These are phyloP conservation scores for Cicer yamashitae DNA, from an alignment of 306 rosid species.

Conservation along the genomic window DNA sequence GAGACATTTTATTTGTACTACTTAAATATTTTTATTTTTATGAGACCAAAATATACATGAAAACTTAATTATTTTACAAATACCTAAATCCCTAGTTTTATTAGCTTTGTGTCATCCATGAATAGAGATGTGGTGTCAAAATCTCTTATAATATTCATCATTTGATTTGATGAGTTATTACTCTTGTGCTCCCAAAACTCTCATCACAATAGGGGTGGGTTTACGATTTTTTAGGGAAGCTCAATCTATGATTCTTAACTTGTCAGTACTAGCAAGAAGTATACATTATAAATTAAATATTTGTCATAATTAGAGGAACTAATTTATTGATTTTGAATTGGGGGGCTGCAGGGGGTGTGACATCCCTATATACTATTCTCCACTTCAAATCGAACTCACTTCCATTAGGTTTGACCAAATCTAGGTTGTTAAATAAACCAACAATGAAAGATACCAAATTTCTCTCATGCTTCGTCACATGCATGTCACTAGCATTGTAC, in stretches of 20 bases:
- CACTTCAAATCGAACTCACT: constrained; percentile 42
- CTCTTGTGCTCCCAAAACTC: too few species aligned
- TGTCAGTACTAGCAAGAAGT: constrained; percentile 11
- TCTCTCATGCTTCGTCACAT: constrained; percentile 52
- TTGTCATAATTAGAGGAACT: constrained; percentile 1
- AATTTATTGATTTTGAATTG: constrained; percentile 15
- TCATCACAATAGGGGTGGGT: too few species aligned
- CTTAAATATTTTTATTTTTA: too few species aligned
- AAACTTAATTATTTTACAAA: too few species aligned
- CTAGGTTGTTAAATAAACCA: constrained; percentile 43
- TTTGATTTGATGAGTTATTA: too few species aligned
- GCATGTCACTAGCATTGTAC: constrained; percentile 47
- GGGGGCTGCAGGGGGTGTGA: constrained; percentile 47
- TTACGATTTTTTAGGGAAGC: too few species aligned
- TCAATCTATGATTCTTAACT: neutral
- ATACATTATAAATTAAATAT: constrained; percentile 14
- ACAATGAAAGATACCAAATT: constrained; percentile 54
- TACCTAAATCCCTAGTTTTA: too few species aligned
- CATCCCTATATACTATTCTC: constrained; percentile 46
- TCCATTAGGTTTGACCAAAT: constrained; percentile 50
- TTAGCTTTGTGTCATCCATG: too few species aligned
- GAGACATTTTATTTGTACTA: too few species aligned
- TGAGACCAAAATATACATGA: too few species aligned
- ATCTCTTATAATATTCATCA: too few species aligned
- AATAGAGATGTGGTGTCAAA: too few species aligned